Percentiles rank a stretch among this genome's conserved stretches.
Conservation (phyloP, 2,329 filamentous ascomycete species). For the Fusarium mangiferae region DNA sequence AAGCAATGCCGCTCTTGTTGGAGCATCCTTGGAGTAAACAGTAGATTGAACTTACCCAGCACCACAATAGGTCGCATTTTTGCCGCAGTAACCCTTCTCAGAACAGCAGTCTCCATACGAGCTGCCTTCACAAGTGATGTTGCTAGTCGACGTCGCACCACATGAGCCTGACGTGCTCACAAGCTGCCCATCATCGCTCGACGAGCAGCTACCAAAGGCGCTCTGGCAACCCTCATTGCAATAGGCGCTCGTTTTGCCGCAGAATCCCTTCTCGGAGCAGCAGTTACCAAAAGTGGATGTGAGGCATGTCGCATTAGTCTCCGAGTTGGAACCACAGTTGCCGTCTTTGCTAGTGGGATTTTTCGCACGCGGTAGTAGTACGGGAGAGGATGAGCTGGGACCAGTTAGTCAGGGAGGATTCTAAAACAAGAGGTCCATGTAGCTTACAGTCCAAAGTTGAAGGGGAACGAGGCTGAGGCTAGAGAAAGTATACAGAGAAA, state of each 20-base stretch:
- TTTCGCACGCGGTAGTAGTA: not conserved
- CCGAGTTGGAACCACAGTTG: not conserved
- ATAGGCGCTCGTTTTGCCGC: not conserved
- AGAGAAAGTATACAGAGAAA: not conserved
- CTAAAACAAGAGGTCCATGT: not conserved
- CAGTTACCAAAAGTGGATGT: not conserved
- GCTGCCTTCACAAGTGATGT: not conserved
- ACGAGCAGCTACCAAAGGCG: not conserved
- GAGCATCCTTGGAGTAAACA: fast-evolving
- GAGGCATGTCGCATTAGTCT: not conserved
- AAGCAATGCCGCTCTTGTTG: fast-evolving
- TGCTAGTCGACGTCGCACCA: not conserved
- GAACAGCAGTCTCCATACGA: not conserved
- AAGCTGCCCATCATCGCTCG: not conserved
- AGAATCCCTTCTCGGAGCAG: not conserved
- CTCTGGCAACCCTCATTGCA: not conserved
- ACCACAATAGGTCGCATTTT: not conserved
- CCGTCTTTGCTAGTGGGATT: not conserved
- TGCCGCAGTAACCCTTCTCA: not conserved
- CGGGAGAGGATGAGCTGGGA: not conserved
- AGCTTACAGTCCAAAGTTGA: not conserved
- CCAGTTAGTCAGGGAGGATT: not conserved
- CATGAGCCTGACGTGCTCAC: not conserved
- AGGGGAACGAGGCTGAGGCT: not conserved
- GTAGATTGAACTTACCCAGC: not conserved